Percentiles rank a stretch among this genome's conserved stretches.
These are phyloP conservation scores for Neophaeococcomyces aloes DNA, from an alignment of 2,329 filamentous ascomycete species.

Conservation along the genomic window DNA sequence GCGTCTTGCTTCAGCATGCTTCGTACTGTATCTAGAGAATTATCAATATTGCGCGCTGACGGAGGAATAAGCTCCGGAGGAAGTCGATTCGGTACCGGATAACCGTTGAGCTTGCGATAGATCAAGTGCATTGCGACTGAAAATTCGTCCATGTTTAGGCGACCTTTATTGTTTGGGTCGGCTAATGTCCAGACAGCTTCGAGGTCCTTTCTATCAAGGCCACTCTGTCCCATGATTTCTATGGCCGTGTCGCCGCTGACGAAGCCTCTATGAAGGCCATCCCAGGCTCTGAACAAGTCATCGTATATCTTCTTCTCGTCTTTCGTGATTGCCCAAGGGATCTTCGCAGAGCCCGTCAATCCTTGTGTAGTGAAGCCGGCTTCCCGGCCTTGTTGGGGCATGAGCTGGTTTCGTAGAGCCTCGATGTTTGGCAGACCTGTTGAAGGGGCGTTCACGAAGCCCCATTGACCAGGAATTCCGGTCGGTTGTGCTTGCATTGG, in stretches of 20 bases:
- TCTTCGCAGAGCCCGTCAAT: constrained; percentile 83
- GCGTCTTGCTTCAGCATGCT: constrained; percentile 81
- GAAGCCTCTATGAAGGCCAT: constrained; percentile 84
- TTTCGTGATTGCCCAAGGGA: constrained; percentile 98
- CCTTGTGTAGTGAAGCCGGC: constrained; percentile 75
- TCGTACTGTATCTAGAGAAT: constrained; percentile 88
- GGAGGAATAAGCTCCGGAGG: constrained; percentile 89
- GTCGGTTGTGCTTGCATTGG: constrained; percentile 86
- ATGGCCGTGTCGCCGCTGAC: constrained; percentile 88
- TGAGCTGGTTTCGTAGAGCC: constrained; percentile 83
- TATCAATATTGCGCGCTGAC: constrained; percentile 83
- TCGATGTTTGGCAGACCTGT: constrained; percentile 89
- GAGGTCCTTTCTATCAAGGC: constrained; percentile 77
- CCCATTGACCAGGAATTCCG: constrained; percentile 88
- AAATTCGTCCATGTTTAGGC: constrained; percentile 92
- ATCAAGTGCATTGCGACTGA: constrained; percentile 98
- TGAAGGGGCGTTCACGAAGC: constrained; percentile 88
- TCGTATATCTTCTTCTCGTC: constrained; percentile 98
- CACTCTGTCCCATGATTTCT: constrained; percentile 94
- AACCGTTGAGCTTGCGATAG: constrained; percentile 92
- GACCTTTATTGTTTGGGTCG: constrained; percentile 86
- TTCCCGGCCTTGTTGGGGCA: constrained; percentile 91
- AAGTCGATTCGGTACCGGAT: constrained; percentile 75
- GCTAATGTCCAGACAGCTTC: constrained; percentile 92
- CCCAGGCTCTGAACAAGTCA: constrained; percentile 89